Percentiles rank a stretch among this genome's conserved stretches.
Conservation (phyloP, 768 basidiomycete species). For the Kwoniella pini region DNA sequence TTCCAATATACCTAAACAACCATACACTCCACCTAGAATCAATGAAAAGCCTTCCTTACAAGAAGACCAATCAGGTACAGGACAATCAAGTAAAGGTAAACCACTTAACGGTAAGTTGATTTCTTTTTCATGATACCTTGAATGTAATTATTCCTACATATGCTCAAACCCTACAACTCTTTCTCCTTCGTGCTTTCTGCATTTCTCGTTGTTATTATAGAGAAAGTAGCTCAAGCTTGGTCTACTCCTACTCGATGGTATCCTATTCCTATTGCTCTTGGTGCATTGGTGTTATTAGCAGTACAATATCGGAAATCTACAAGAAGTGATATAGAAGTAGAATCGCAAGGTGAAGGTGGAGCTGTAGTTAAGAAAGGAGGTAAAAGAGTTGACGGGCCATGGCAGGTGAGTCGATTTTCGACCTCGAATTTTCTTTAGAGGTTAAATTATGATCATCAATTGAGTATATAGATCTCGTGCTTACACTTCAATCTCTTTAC, state of each 20-base stretch:
- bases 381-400: slow-evolving; percentile 73
- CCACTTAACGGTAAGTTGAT: slow-evolving; percentile 19
- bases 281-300: slow-evolving; percentile 71
- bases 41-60: not conserved
- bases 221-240: slow-evolving; percentile 31
- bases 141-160: not conserved
- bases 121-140: not conserved
- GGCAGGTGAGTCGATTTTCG: slow-evolving; percentile 80
- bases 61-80: not conserved
- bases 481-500: not conserved
- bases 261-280: slow-evolving; percentile 85
- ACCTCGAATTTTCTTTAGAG: too few species aligned
- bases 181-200: not conserved
- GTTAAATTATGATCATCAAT: too few species aligned
- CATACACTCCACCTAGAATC: slow-evolving; percentile 11
- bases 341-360: slow-evolving; percentile 44
- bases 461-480: too few species aligned
- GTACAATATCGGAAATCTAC: slow-evolving; percentile 45
- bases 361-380: slow-evolving; percentile 36
- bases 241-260: slow-evolving; percentile 93
- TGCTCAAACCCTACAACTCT: not conserved
- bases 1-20: slow-evolving; percentile 17
- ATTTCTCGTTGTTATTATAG: not conserved
- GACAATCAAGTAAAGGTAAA: slow-evolving; percentile 3
- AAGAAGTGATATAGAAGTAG: slow-evolving; percentile 37